Evolutionary conservation across 306 rosid genomes (phyloP).

Genomic region (Luffa acutangula): DNA sequence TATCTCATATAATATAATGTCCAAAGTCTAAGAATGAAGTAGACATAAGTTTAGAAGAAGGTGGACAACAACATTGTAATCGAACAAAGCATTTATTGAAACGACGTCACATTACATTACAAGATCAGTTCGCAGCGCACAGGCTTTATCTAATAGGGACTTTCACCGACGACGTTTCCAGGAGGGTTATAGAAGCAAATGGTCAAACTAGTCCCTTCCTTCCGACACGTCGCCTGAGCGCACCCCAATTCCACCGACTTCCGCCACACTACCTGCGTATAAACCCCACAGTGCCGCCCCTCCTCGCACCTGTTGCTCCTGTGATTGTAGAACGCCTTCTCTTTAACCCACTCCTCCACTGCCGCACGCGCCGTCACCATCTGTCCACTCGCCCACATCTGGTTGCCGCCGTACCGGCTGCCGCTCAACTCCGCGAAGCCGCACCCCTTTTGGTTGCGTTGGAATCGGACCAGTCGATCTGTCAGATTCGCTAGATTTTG

Average conservation of each 20-base stretch:
- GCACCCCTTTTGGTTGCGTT: slow-evolving; percentile 50
- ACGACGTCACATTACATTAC: too few relatives aligned
- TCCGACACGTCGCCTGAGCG: slow-evolving; percentile 44
- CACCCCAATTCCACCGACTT: slow-evolving; percentile 54
- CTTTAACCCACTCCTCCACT: slow-evolving; percentile 68
- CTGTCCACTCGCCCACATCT: slow-evolving; percentile 40
- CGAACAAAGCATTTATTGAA: too few relatives aligned
- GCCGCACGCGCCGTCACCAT: slow-evolving; percentile 35
- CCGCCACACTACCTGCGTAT: slow-evolving; percentile 83
- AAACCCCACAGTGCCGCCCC: slow-evolving; percentile 56
- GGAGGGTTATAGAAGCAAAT: slow-evolving; percentile 75
- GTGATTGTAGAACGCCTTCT: slow-evolving; percentile 53
- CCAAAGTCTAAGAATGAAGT: too few relatives aligned
- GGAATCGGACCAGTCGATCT: slow-evolving; percentile 47
- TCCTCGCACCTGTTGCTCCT: slow-evolving; percentile 39
- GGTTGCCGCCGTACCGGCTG: slow-evolving; percentile 66
- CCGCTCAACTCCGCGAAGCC: slow-evolving; percentile 47
- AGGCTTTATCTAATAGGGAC: slow-evolving; percentile 34
- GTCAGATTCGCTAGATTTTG: slow-evolving; percentile 45
- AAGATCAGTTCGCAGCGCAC: neutral
- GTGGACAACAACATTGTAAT: too few relatives aligned
- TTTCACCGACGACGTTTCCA: slow-evolving; percentile 57
- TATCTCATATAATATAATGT: too few relatives aligned
- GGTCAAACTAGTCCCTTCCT: slow-evolving; percentile 38
- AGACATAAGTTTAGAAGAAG: too few relatives aligned